Conservation (phyloP, 1,139 yeast genomes). For the Debaryomyces singareniensis region DNA sequence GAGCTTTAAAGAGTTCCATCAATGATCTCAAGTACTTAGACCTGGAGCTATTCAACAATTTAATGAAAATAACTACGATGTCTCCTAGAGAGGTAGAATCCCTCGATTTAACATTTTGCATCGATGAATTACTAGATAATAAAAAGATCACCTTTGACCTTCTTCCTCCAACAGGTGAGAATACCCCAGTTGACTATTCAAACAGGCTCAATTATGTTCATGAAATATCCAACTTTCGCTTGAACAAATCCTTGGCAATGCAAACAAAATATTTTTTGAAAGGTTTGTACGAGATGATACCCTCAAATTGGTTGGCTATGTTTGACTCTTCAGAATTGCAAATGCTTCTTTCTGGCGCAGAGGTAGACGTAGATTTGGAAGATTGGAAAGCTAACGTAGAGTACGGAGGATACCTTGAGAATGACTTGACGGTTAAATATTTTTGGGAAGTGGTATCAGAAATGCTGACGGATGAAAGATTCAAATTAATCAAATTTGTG, state of each 20-base stretch:
- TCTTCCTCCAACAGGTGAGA: conserved; percentile 49
- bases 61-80: conserved; percentile 59
- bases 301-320: conserved; percentile 73
- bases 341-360: conserved; percentile 79
- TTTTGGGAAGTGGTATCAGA: conserved; percentile 79
- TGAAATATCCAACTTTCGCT: conserved; percentile 70
- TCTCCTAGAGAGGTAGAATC: conserved; percentile 48
- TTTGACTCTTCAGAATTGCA: conserved; percentile 82
- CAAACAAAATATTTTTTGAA: conserved; percentile 62
- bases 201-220: conserved; percentile 74
- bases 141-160: conserved; percentile 46
- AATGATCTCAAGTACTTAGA: conserved; percentile 78
- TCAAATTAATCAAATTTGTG: conserved; percentile 71
- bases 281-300: conserved; percentile 66
- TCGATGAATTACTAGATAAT: conserved; percentile 40
- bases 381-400: conserved; percentile 62
- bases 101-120: conserved; percentile 62
- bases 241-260: conserved; percentile 53
- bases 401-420: conserved; percentile 60
- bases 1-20: conserved; percentile 48
- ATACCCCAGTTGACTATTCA: conserved; percentile 46
- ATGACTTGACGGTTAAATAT: conserved; percentile 49
- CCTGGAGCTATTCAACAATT: conserved; percentile 54
- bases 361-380: conserved; percentile 56
- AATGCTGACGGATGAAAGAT: conserved; percentile 53